A percentile compares a stretch with the other conserved stretches of the same genome.
phyloP scores from a whole-genome alignment of 139 green algal genomes.

The Chlorokybus atmophyticus region DNA sequence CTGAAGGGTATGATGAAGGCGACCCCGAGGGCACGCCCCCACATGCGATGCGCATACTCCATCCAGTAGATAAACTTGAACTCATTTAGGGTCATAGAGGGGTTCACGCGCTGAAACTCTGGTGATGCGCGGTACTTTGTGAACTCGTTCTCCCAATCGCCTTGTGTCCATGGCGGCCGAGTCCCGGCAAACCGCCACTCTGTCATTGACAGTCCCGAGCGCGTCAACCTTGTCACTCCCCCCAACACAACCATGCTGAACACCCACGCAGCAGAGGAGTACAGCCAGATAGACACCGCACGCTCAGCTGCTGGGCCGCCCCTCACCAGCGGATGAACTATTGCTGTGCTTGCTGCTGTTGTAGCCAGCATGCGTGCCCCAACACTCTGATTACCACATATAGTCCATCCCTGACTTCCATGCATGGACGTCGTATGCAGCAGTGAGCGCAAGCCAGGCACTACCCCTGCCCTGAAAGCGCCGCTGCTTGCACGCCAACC shows the following conservation, averaged over 20 bases:
- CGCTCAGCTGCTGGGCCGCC: conserved; percentile 13
- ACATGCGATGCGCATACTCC: conserved; percentile 96
- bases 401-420: no score
- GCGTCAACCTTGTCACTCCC: conserved; percentile 84
- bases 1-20: conserved; percentile 63
- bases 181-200: conserved; percentile 95
- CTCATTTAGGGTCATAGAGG: conserved; percentile 79
- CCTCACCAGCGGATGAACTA: conserved; percentile 1
- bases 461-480: no score
- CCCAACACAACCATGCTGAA: conserved; percentile 91
- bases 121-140: conserved; percentile 75
- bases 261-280: conserved; percentile 68
- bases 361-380: no score
- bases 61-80: conserved; percentile 99
- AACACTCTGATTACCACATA: no score
- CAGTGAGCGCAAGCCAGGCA: no score
- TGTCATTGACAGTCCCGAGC: conserved; percentile 95
- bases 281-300: conserved; percentile 64
- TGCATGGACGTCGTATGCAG: no score
- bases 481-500: no score
- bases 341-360: neutral
- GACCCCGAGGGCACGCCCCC: conserved; percentile 60
- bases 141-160: conserved; percentile 66
- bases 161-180: conserved; percentile 34
- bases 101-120: conserved; percentile 72